Percentiles rank a stretch among this genome's conserved stretches.
These are phyloP conservation scores for Stephanodiscus minutulus DNA, from an alignment of 108 stramenopile species.

Conservation along the genomic window DNA sequence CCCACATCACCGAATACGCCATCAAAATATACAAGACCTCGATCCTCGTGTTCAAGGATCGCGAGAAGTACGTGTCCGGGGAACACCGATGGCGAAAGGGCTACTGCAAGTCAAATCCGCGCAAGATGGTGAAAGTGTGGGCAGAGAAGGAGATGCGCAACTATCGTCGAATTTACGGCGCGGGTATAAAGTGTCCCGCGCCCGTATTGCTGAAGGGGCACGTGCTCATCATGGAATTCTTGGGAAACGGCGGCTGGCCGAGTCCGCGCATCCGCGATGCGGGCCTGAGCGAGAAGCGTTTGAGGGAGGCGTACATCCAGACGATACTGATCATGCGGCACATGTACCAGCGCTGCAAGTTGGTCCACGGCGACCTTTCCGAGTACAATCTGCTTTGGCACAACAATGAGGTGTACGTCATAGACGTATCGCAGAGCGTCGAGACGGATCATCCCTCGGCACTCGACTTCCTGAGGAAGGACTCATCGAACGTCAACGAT, in stretches of 20 bases:
- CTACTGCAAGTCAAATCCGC: constrained; percentile 96
- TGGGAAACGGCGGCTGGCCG: constrained; percentile 95
- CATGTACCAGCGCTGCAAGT: constrained; percentile 85
- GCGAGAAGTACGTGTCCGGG: constrained; percentile 98
- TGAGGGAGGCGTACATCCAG: constrained; percentile 87
- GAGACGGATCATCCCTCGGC: constrained; percentile 97
- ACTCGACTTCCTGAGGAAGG: constrained; percentile 95
- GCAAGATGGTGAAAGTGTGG: constrained; percentile 99
- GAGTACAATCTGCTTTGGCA: constrained; percentile 98
- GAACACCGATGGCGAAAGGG: constrained; percentile 98
- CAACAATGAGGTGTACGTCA: constrained; percentile 88
- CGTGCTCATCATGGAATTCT: constrained; percentile 98
- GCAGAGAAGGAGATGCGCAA: constrained; percentile 99
- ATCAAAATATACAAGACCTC: constrained; percentile 99
- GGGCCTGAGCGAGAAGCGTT: constrained; percentile 56
- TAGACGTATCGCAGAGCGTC: constrained; percentile 98
- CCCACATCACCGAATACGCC: constrained; percentile 82
- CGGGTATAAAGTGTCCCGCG: constrained; percentile 87
- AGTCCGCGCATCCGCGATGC: constrained; percentile 96
- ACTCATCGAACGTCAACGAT: constrained; percentile 94
- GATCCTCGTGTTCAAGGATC: constrained; percentile 98
- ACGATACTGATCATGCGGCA: constrained; percentile 86
- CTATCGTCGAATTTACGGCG: constrained; percentile 84
- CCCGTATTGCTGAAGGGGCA: constrained; percentile 93
- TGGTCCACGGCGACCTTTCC: constrained; percentile 93